Evolutionary conservation across 1,139 yeast species (phyloP).

Genomic region (Blastobotrys illinoisensis): DNA sequence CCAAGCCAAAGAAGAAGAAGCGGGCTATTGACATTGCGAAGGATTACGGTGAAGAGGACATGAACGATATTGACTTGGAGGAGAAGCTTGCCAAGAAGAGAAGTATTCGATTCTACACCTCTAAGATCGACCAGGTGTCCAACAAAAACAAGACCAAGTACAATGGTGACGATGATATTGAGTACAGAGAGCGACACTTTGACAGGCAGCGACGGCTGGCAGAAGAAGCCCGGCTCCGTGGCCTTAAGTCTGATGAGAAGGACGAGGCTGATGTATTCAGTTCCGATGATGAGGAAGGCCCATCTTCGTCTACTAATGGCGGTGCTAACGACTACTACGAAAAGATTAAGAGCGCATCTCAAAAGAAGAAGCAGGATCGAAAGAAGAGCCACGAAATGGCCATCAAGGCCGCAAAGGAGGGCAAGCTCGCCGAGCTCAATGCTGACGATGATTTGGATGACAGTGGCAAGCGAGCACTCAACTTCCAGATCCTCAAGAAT

Average conservation of each 20-base stretch:
- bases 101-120: constrained; percentile 89
- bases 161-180: constrained; percentile 86
- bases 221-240: constrained; percentile 87
- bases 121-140: constrained; percentile 74
- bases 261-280: constrained; percentile 45
- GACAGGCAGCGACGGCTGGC: constrained; percentile 83
- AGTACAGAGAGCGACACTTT: constrained; percentile 83
- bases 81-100: constrained; percentile 80
- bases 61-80: constrained; percentile 76
- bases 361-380: constrained; percentile 47
- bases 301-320: constrained; percentile 30
- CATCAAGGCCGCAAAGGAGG: constrained; percentile 75
- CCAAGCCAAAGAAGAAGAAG: constrained; percentile 38
- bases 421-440: constrained; percentile 66
- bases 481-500: constrained; percentile 88
- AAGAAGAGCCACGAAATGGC: constrained; percentile 66
- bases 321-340: constrained; percentile 48
- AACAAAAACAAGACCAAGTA: constrained; percentile 53
- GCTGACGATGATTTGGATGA: constrained; percentile 49
- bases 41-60: constrained; percentile 59
- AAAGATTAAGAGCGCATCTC: constrained; percentile 45
- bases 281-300: constrained; percentile 30
- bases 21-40: constrained; percentile 8
- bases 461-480: constrained; percentile 90
- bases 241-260: constrained; percentile 57